Conservation (phyloP, 2,329 filamentous ascomycete genomes). For the Colletotrichum sp. region DNA sequence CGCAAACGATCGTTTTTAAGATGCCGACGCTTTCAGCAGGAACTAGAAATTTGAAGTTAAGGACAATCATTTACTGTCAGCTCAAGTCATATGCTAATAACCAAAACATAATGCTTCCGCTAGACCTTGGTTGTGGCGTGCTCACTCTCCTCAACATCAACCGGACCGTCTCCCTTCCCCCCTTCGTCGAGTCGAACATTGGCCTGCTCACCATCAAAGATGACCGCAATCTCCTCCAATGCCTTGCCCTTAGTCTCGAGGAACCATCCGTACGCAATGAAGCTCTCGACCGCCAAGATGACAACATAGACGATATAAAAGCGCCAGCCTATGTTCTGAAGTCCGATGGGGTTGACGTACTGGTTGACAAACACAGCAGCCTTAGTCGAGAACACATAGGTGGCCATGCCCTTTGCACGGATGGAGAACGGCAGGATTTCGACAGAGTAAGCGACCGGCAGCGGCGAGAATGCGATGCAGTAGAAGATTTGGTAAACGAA, state of each 20-base stretch:
- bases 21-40: not conserved
- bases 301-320: constrained; percentile 65
- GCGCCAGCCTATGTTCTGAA: constrained; percentile 54
- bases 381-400: constrained; percentile 32
- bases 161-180: not conserved
- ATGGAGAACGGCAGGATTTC: constrained; percentile 59
- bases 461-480: constrained; percentile 59
- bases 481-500: constrained; percentile 49
- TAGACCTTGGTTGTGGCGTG: constrained; percentile 3
- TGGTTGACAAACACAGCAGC: constrained; percentile 34
- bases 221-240: constrained; percentile 62
- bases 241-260: constrained; percentile 53
- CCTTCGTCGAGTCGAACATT: constrained; percentile 2
- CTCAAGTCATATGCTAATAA: not conserved
- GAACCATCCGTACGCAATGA: constrained; percentile 48
- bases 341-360: constrained; percentile 56
- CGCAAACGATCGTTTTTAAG: not conserved
- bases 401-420: constrained; percentile 53
- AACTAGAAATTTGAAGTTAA: not conserved
- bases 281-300: constrained; percentile 50
- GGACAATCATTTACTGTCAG: not conserved
- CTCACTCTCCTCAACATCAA: constrained; percentile 13
- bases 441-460: constrained; percentile 54
- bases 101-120: not conserved
- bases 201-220: constrained; percentile 51